Percentiles rank a stretch among this genome's conserved stretches.
Evolutionary conservation across 805 yeast species (phyloP).

Genomic region (Komagataella kurtzmanii): DNA sequence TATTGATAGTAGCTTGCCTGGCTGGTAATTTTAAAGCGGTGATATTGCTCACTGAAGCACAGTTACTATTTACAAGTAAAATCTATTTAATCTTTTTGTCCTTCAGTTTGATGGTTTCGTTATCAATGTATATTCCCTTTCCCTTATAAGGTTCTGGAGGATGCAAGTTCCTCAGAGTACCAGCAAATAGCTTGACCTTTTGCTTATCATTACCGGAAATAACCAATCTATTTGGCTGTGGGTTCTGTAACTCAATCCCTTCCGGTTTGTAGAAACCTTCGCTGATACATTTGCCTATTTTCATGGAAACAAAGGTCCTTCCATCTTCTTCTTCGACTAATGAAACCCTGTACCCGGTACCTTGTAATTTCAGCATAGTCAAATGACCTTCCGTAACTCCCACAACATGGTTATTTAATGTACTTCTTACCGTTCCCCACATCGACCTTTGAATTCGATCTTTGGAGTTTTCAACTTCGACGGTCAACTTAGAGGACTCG

Average conservation of each 20-base stretch:
- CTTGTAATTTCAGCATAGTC: conserved; percentile 77
- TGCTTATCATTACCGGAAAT: conserved; percentile 85
- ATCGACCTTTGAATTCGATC: conserved; percentile 65
- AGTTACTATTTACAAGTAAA: not conserved
- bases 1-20: no score
- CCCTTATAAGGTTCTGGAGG: conserved; percentile 99
- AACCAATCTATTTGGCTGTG: conserved; percentile 75
- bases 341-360: conserved; percentile 92
- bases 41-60: not conserved
- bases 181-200: conserved; percentile 79
- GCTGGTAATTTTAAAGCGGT: not conserved
- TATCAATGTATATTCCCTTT: conserved; percentile 88
- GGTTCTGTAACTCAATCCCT: conserved; percentile 60
- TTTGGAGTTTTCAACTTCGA: conserved; percentile 42
- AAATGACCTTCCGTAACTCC: conserved; percentile 94
- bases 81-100: conserved; percentile 81
- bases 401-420: conserved; percentile 59
- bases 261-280: conserved; percentile 70
- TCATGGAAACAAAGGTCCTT: conserved; percentile 50
- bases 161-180: conserved; percentile 69
- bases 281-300: conserved; percentile 78
- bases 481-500: conserved; percentile 24
- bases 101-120: conserved; percentile 83
- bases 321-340: conserved; percentile 44
- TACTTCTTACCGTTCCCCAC: conserved; percentile 91